Conservation (phyloP, 2,329 filamentous ascomycete genomes). For the Neofusicoccum cordaticola region DNA sequence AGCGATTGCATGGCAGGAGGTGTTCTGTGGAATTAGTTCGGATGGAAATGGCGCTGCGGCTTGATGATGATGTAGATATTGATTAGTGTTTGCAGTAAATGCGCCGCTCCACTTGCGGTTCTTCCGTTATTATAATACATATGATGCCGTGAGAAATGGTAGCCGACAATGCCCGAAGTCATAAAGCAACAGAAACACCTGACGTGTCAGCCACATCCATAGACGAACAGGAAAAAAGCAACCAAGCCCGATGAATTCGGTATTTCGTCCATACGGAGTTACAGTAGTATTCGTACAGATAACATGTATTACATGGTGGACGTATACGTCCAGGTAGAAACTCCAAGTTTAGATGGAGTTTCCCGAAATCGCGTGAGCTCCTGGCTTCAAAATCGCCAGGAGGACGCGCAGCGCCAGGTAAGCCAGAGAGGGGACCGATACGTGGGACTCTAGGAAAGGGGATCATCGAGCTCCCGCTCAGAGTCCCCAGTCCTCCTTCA, state of each 20-base stretch:
- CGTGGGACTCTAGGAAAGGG: not conserved
- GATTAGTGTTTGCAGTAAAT: too few species aligned
- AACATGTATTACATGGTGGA: not conserved
- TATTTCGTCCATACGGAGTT: not conserved
- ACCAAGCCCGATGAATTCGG: not conserved
- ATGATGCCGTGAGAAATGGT: too few species aligned
- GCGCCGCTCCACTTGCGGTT: too few species aligned
- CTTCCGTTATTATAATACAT: too few species aligned
- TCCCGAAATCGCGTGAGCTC: not conserved
- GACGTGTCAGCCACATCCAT: too few species aligned
- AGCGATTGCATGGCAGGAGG: too few species aligned
- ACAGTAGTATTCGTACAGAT: not conserved
- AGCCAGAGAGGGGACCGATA: not conserved
- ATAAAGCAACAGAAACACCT: too few species aligned
- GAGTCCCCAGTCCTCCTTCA: conserved; percentile 11
- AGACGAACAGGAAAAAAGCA: too few species aligned
- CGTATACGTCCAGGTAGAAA: not conserved
- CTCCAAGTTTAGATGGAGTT: not conserved
- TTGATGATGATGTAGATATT: too few species aligned
- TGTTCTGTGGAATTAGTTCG: too few species aligned
- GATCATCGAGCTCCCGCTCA: not conserved
- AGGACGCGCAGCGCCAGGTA: not conserved
- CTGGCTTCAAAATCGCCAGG: not conserved
- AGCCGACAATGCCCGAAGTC: too few species aligned
- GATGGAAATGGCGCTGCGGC: too few species aligned